phyloP scores from a whole-genome alignment of 495 filamentous ascomycete genomes.

The Penicillium argentinense region DNA sequence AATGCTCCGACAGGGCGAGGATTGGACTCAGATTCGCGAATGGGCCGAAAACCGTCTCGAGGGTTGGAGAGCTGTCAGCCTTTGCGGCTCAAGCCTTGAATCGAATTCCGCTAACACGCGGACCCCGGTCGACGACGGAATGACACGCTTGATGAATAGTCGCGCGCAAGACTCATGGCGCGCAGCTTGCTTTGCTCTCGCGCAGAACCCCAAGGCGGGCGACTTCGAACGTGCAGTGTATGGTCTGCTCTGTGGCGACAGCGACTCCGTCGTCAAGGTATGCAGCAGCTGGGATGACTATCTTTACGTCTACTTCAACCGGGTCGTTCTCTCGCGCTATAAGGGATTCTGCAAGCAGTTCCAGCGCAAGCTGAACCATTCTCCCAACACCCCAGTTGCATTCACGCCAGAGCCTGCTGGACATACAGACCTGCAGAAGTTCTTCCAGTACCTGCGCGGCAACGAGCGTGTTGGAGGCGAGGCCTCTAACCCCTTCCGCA shows the following conservation, averaged over 20 bases:
- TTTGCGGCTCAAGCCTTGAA: slow-evolving; percentile 45
- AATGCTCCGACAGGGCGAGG: slow-evolving; percentile 76
- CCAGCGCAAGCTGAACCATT: slow-evolving; percentile 41
- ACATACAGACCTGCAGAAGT: slow-evolving; percentile 40
- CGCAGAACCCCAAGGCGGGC: slow-evolving; percentile 63
- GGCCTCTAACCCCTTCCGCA: slow-evolving; percentile 45
- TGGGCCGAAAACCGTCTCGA: slow-evolving; percentile 80
- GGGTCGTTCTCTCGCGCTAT: slow-evolving; percentile 61
- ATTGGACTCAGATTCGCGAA: slow-evolving; percentile 68
- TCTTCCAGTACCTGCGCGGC: slow-evolving; percentile 36
- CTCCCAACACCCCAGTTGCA: slow-evolving; percentile 28
- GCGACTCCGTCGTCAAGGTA: slow-evolving; percentile 69
- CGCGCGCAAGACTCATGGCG: slow-evolving; percentile 66
- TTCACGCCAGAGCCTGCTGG: slow-evolving; percentile 42
- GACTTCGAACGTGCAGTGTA: slow-evolving; percentile 89
- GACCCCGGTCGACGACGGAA: slow-evolving; percentile 41
- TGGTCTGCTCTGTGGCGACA: slow-evolving; percentile 80
- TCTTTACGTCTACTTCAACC: slow-evolving; percentile 87
- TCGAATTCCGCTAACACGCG: slow-evolving; percentile 23
- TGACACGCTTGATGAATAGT: slow-evolving; percentile 49
- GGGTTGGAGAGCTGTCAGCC: slow-evolving; percentile 72
- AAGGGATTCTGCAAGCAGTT: slow-evolving; percentile 47
- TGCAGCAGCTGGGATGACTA: slow-evolving; percentile 85
- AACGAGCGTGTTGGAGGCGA: slow-evolving; percentile 39
- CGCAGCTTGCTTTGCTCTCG: slow-evolving; percentile 75